These are phyloP conservation scores for Fusarium concolor DNA, from an alignment of 2,329 filamentous ascomycete species.

Conservation along the genomic window DNA sequence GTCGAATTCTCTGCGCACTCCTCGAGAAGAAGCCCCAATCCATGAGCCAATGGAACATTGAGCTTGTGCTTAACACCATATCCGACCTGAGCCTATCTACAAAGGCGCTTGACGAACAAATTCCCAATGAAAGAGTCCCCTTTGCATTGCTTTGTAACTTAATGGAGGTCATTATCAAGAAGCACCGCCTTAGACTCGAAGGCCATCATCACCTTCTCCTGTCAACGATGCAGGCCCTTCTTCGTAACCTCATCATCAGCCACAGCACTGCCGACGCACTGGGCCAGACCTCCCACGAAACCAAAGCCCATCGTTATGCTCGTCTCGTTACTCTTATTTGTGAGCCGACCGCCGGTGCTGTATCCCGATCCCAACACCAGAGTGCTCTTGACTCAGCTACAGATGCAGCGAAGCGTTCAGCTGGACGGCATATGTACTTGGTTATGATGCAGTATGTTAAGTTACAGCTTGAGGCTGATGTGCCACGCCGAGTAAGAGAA, in stretches of 20 bases:
- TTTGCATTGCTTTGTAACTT: slow-evolving; percentile 65
- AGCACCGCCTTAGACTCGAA: slow-evolving; percentile 70
- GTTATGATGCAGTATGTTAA: slow-evolving; percentile 70
- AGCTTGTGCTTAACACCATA: slow-evolving; percentile 62
- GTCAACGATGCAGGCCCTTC: slow-evolving; percentile 65
- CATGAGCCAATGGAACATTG: slow-evolving; percentile 70
- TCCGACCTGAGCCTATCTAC: slow-evolving; percentile 49
- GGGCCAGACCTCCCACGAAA: slow-evolving; percentile 49
- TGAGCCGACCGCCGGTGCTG: slow-evolving; percentile 67
- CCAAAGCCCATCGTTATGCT: slow-evolving; percentile 64
- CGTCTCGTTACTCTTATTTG: slow-evolving; percentile 70
- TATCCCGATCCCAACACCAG: slow-evolving; percentile 60
- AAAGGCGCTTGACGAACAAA: slow-evolving; percentile 41
- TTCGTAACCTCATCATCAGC: slow-evolving; percentile 62
- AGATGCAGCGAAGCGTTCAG: slow-evolving; percentile 70
- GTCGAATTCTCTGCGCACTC: slow-evolving; percentile 58
- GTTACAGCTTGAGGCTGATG: slow-evolving; percentile 67
- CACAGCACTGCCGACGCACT: slow-evolving; percentile 37
- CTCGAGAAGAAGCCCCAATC: slow-evolving; percentile 62
- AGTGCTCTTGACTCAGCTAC: slow-evolving; percentile 68
- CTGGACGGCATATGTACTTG: slow-evolving; percentile 71
- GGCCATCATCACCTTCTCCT: slow-evolving; percentile 71
- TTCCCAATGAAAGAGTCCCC: slow-evolving; percentile 49
- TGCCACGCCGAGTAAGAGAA: slow-evolving; percentile 64
- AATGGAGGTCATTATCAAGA: slow-evolving; percentile 67